Percentiles rank a stretch among this genome's conserved stretches.
phyloP scores from a whole-genome alignment of 1,284 basidiomycete genomes.

The Lentinus polychrous region DNA sequence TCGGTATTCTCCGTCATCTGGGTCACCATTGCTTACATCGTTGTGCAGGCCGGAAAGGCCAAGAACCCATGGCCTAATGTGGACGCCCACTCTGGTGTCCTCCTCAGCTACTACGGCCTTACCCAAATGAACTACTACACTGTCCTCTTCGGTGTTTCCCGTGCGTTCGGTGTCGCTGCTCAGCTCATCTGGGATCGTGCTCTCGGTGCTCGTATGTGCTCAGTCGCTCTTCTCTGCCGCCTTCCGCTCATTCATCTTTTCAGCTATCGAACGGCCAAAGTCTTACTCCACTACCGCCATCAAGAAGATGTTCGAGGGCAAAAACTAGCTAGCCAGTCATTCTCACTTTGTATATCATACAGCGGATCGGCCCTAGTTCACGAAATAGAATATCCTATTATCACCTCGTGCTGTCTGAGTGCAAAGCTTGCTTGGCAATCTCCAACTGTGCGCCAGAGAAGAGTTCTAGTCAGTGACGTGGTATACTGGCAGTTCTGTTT shows the following conservation, averaged over 20 bases:
- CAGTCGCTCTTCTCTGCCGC: background rate
- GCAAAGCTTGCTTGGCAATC: no score
- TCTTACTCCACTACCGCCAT: constrained; percentile 77
- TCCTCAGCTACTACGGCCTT: constrained; percentile 87
- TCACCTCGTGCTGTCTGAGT: no score
- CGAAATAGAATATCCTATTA: no score
- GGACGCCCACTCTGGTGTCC: constrained; percentile 94
- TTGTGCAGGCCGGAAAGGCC: constrained; percentile 76
- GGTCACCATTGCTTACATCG: constrained; percentile 2
- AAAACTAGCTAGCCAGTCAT: constrained; percentile 22
- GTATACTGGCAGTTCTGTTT: no score
- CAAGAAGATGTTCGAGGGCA: constrained; percentile 64
- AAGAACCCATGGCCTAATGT: constrained; percentile 96
- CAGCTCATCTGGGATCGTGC: constrained; percentile 96
- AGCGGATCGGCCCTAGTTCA: no score
- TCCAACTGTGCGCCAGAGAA: no score
- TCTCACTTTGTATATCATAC: no score
- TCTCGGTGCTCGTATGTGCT: constrained; percentile 76
- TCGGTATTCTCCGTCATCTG: background rate
- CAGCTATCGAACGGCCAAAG: constrained; percentile 83
- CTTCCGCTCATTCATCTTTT: constrained; percentile 9
- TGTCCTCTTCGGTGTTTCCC: constrained; percentile 94
- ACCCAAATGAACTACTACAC: constrained; percentile 93
- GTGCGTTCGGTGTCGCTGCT: constrained; percentile 85
- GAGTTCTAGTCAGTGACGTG: no score